A percentile compares a stretch with the other conserved stretches of the same genome.
phyloP scores from a whole-genome alignment of 192 early-diverging fungal genomes.

The Coemansia sp. region DNA sequence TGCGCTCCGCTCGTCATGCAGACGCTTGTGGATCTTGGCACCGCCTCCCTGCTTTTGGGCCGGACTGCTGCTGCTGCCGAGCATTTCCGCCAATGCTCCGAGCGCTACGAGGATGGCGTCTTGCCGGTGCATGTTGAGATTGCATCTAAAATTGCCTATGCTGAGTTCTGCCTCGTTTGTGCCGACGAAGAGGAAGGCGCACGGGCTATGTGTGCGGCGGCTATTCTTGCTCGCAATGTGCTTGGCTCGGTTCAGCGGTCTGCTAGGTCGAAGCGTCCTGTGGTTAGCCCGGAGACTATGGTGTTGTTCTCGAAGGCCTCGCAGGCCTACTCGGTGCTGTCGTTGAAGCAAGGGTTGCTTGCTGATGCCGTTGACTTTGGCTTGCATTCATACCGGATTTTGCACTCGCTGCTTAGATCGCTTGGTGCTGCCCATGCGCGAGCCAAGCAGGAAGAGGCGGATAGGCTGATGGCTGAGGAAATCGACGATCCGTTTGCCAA shows the following conservation, averaged over 20 bases:
- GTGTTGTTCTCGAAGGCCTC: slow-evolving; percentile 32
- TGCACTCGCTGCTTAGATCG: slow-evolving; percentile 33
- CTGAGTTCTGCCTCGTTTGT: slow-evolving; percentile 26
- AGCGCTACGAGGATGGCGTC: slow-evolving; percentile 34
- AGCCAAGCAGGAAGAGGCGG: slow-evolving; percentile 1
- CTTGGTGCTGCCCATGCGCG: slow-evolving; percentile 17
- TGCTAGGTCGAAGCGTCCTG: slow-evolving; percentile 14
- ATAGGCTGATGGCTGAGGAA: background rate
- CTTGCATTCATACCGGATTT: slow-evolving; percentile 47
- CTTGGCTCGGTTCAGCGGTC: slow-evolving; percentile 1
- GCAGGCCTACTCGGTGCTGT: slow-evolving; percentile 31
- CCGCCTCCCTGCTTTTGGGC: slow-evolving; percentile 22
- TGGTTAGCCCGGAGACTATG: slow-evolving; percentile 27
- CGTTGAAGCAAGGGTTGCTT: slow-evolving; percentile 39
- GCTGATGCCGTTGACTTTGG: slow-evolving; percentile 44
- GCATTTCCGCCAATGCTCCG: slow-evolving; percentile 19
- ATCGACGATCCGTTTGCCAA: slow-evolving; percentile 34
- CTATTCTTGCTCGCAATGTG: slow-evolving; percentile 17
- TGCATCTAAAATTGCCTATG: slow-evolving; percentile 25
- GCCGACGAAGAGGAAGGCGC: slow-evolving; percentile 21
- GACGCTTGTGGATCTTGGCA: slow-evolving; percentile 36
- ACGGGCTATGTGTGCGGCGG: slow-evolving; percentile 17
- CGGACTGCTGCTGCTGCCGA: slow-evolving; percentile 9
- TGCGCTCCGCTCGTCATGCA: slow-evolving; percentile 24
- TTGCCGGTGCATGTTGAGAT: slow-evolving; percentile 37